Evolutionary conservation across 2,329 filamentous ascomycete species (phyloP).

Genomic region (Fusarium xylarioides): DNA sequence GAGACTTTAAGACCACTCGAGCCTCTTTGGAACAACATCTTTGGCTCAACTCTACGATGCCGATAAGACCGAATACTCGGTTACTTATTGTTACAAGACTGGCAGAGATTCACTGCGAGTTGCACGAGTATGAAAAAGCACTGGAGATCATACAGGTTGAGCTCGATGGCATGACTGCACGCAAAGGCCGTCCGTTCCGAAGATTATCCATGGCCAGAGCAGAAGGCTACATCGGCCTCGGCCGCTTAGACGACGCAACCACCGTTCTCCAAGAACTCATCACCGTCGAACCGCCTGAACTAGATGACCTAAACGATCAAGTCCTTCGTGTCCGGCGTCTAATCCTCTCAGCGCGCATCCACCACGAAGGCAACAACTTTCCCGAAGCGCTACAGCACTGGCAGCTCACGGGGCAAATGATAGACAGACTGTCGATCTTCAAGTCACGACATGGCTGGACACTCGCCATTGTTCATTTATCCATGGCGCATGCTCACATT

Average conservation of each 20-base stretch:
- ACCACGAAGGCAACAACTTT: constrained; percentile 26
- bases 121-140: constrained; percentile 38
- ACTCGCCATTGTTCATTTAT: constrained; percentile 42
- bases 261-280: constrained; percentile 24
- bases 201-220: constrained; percentile 39
- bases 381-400: constrained; percentile 34
- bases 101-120: constrained; percentile 44
- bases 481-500: constrained; percentile 43
- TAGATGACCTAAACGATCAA: constrained; percentile 47
- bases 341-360: constrained; percentile 38
- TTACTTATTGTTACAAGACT: constrained; percentile 42
- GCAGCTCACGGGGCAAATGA: constrained; percentile 27
- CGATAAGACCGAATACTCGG: constrained; percentile 40
- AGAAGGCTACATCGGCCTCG: constrained; percentile 40
- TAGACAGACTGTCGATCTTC: constrained; percentile 37
- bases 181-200: constrained; percentile 35
- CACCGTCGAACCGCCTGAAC: constrained; percentile 28
- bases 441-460: constrained; percentile 37
- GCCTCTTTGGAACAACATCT: constrained; percentile 47
- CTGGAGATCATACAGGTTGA: constrained; percentile 35
- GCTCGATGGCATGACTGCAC: constrained; percentile 25
- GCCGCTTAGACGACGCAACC: constrained; percentile 16
- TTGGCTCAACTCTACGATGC: constrained; percentile 36
- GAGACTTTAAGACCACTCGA: constrained; percentile 43
- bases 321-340: constrained; percentile 45